These are phyloP conservation scores for Geosiphon pyriformis DNA, from an alignment of 192 early-diverging fungal genomes.

Conservation along the genomic window DNA sequence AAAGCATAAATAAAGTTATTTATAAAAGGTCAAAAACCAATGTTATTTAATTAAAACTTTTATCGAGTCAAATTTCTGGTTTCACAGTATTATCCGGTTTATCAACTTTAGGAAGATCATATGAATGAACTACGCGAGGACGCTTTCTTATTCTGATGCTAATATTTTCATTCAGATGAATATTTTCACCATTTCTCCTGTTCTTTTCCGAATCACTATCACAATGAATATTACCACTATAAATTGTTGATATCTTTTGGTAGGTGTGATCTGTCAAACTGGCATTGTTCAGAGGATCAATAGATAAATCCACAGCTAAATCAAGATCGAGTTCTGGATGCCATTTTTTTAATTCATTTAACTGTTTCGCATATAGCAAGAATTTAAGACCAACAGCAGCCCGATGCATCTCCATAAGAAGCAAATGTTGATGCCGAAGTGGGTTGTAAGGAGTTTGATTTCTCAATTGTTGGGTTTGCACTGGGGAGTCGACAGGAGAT, in stretches of 20 bases:
- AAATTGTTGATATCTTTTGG: background rate
- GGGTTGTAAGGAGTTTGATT: background rate
- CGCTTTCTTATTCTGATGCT: constrained; percentile 7
- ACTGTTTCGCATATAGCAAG: constrained; percentile 18
- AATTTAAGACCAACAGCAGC: constrained; percentile 23
- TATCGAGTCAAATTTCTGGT: no score
- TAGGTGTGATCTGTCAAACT: background rate
- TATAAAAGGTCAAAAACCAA: no score
- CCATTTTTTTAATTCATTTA: constrained; percentile 16
- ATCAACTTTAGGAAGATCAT: constrained; percentile 13
- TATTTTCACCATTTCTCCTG: background rate
- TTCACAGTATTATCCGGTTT: no score
- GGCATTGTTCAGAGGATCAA: background rate
- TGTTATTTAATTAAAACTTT: no score
- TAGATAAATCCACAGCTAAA: constrained; percentile 4
- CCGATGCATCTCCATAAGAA: constrained; percentile 10
- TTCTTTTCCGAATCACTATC: background rate
- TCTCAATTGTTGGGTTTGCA: background rate
- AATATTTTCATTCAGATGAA: constrained; percentile 7
- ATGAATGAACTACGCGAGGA: constrained; percentile 14
- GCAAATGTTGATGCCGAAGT: constrained; percentile 12
- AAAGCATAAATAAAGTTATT: no score
- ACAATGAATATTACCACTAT: background rate
- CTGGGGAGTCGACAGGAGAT: background rate
- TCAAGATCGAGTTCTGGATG: constrained; percentile 12